A percentile compares a stretch with the other conserved stretches of the same genome.
Evolutionary conservation across 2,329 filamentous ascomycete species (phyloP).

Genomic region (Torrubiella hemipterigena): DNA sequence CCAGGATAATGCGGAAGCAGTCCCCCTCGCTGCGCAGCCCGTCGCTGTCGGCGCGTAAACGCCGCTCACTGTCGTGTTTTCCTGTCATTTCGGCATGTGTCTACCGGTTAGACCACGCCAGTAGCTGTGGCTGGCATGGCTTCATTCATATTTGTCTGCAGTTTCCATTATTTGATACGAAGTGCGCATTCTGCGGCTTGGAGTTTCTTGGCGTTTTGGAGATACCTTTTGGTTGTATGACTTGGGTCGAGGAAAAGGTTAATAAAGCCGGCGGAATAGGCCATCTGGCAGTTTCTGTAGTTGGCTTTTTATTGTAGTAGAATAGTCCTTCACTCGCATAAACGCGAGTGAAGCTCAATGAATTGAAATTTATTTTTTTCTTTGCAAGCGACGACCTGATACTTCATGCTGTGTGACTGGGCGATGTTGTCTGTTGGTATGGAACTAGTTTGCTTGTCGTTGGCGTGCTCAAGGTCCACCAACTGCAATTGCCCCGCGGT

Average conservation of each 20-base stretch:
- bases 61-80: not conserved
- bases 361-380: not conserved
- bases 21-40: conserved; percentile 5
- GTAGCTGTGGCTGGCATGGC: no score
- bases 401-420: no score
- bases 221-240: not conserved
- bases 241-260: not conserved
- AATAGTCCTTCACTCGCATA: not conserved
- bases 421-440: not conserved
- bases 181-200: conserved; percentile 2
- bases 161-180: not conserved
- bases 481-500: no score
- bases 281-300: not conserved
- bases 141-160: conserved; percentile 1
- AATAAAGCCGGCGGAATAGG: not conserved
- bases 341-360: not conserved
- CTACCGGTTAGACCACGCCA: no score
- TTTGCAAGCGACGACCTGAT: no score
- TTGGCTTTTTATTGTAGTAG: not conserved
- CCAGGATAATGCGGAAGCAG: conserved; percentile 29
- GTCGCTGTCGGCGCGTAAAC: conserved; percentile 15
- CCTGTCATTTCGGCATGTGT: no score
- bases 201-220: not conserved
- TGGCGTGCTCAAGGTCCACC: no score
- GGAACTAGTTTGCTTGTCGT: not conserved